phyloP scores from a whole-genome alignment of 176 grass and related monocot species.

The Dactylis glomerata region DNA sequence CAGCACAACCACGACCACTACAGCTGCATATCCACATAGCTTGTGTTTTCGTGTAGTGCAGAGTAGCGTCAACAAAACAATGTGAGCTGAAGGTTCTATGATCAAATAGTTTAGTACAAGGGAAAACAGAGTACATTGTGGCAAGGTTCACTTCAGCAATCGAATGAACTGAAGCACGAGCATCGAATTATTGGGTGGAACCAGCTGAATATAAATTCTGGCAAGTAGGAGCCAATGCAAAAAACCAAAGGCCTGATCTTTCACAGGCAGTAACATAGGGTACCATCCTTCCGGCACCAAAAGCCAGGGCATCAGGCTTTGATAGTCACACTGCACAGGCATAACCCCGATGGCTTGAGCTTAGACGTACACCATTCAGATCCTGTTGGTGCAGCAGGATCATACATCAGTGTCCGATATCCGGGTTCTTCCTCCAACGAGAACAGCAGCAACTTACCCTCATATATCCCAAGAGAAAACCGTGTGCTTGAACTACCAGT shows the following conservation, averaged over 20 bases:
- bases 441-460: conserved; percentile 73
- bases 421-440: conserved; percentile 54
- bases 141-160: not conserved
- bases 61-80: not conserved
- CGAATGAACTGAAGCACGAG: conserved; percentile 4
- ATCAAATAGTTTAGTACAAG: conserved; percentile 19
- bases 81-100: not conserved
- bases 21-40: not conserved
- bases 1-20: not conserved
- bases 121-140: conserved; percentile 14
- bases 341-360: conserved; percentile 56
- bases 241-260: not conserved
- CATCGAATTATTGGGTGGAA: not conserved
- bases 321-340: conserved; percentile 78
- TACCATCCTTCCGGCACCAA: not conserved
- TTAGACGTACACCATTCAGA: conserved; percentile 68
- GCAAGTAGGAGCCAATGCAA: not conserved
- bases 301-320: conserved; percentile 41
- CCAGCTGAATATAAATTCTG: not conserved
- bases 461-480: conserved; percentile 63
- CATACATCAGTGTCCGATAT: conserved; percentile 69
- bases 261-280: not conserved
- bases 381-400: conserved; percentile 59
- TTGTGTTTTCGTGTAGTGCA: not conserved
- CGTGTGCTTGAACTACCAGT: conserved; percentile 64